phyloP scores from a whole-genome alignment of 2,329 filamentous ascomycete species.

The Botrytis tulipae region DNA sequence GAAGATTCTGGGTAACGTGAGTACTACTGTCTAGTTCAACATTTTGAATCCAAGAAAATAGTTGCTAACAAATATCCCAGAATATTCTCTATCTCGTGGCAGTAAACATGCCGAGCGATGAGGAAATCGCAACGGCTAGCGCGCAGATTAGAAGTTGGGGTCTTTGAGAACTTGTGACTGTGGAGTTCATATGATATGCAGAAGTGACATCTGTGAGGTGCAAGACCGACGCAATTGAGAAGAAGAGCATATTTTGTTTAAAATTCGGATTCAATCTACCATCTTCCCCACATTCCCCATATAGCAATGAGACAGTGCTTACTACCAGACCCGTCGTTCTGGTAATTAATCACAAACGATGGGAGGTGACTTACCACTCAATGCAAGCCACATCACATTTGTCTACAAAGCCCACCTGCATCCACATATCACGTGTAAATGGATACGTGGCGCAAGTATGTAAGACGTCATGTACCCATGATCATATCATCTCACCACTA shows the following conservation, averaged over 20 bases:
- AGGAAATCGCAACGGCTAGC: neutral
- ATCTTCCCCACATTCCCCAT: neutral
- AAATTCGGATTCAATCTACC: neutral
- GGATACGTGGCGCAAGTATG: constrained; percentile 16
- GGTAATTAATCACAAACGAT: neutral
- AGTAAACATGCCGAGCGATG: neutral
- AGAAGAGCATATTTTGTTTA: neutral
- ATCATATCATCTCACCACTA: constrained; percentile 16
- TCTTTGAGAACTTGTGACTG: neutral
- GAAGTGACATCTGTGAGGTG: neutral
- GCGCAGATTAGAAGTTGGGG: neutral
- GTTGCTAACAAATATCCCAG: neutral
- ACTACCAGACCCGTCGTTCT: neutral
- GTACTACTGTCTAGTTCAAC: neutral
- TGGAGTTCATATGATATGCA: neutral
- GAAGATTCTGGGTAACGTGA: neutral
- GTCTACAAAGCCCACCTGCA: neutral
- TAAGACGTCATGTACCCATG: constrained; percentile 15
- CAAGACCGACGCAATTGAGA: neutral
- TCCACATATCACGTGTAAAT: neutral
- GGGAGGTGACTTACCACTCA: constrained; percentile 1
- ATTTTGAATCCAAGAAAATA: neutral
- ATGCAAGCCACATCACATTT: constrained; percentile 12
- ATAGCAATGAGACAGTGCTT: neutral
- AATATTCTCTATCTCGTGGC: neutral